Percentiles rank a stretch among this genome's conserved stretches.
Conservation (phyloP, 1,139 yeast species). For the Geotrichum siamense region DNA sequence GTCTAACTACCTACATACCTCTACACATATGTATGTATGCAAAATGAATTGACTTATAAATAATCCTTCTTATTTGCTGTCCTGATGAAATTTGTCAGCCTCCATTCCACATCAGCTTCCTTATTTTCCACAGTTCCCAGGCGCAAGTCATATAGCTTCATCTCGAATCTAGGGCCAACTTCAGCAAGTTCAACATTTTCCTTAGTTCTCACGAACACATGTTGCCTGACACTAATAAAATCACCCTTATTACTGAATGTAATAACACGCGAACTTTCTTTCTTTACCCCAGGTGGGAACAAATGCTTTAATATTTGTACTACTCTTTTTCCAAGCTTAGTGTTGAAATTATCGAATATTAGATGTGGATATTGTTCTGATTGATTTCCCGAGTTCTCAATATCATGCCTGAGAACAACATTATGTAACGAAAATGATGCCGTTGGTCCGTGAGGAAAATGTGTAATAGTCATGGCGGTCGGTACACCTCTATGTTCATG, state of each 20-base stretch:
- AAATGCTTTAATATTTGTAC: conserved; percentile 75
- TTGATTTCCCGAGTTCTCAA: conserved; percentile 76
- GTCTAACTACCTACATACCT: too few relatives aligned
- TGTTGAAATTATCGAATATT: conserved; percentile 84
- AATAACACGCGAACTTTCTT: conserved; percentile 79
- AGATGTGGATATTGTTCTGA: conserved; percentile 91
- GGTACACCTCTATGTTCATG: conserved; percentile 99
- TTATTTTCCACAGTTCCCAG: conserved; percentile 89
- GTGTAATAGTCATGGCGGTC: conserved; percentile 83
- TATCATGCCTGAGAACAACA: conserved; percentile 89
- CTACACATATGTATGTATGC: too few relatives aligned
- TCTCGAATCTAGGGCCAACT: conserved; percentile 97
- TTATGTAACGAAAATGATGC: conserved; percentile 91
- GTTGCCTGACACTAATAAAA: conserved; percentile 89
- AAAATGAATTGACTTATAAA: too few relatives aligned
- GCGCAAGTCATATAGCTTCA: conserved; percentile 81
- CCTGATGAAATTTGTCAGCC: conserved; percentile 81
- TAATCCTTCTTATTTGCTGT: conserved; percentile 94
- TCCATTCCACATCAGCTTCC: conserved; percentile 99
- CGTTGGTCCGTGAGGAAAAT: conserved; percentile 97
- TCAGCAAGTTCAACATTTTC: conserved; percentile 88
- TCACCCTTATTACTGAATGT: conserved; percentile 89
- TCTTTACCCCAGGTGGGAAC: conserved; percentile 96
- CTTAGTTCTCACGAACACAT: conserved; percentile 80
- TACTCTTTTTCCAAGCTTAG: conserved; percentile 77